These are phyloP conservation scores for Psilocybe subaeruginosa DNA, from an alignment of 768 basidiomycete species.

Conservation along the genomic window DNA sequence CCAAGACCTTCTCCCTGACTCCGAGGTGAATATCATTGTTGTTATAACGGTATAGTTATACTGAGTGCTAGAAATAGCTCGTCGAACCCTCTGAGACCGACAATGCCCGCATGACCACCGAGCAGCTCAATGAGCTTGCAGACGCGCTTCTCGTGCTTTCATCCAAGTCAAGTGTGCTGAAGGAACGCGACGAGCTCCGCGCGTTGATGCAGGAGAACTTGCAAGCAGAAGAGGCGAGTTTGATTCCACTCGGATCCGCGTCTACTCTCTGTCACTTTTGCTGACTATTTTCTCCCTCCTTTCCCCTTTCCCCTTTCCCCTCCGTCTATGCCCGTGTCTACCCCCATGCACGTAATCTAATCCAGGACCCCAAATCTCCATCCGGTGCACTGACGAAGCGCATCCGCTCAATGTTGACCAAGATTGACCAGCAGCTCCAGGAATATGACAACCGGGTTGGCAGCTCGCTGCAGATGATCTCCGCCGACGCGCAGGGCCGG, in stretches of 20 bases:
- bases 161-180: slow-evolving; percentile 91
- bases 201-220: slow-evolving; percentile 94
- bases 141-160: slow-evolving; percentile 91
- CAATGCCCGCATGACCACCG: slow-evolving; percentile 95
- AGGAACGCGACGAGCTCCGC: slow-evolving; percentile 92
- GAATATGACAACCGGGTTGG: slow-evolving; percentile 92
- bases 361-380: slow-evolving; percentile 76
- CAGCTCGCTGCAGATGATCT: slow-evolving; percentile 83
- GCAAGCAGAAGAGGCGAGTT: slow-evolving; percentile 77
- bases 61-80: slow-evolving; percentile 44
- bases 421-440: slow-evolving; percentile 90
- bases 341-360: too few relatives aligned
- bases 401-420: slow-evolving; percentile 93
- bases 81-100: slow-evolving; percentile 61
- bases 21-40: slow-evolving; percentile 57
- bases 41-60: background rate
- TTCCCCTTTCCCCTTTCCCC: background rate
- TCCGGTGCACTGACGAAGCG: slow-evolving; percentile 91
- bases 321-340: too few relatives aligned
- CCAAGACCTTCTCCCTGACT: slow-evolving; percentile 83
- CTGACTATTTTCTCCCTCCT: background rate
- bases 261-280: background rate
- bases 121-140: slow-evolving; percentile 92
- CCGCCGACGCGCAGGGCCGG: slow-evolving; percentile 82
- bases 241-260: background rate